phyloP scores from a whole-genome alignment of 345 rosid genomes.

The Eucalyptus cloeziana region DNA sequence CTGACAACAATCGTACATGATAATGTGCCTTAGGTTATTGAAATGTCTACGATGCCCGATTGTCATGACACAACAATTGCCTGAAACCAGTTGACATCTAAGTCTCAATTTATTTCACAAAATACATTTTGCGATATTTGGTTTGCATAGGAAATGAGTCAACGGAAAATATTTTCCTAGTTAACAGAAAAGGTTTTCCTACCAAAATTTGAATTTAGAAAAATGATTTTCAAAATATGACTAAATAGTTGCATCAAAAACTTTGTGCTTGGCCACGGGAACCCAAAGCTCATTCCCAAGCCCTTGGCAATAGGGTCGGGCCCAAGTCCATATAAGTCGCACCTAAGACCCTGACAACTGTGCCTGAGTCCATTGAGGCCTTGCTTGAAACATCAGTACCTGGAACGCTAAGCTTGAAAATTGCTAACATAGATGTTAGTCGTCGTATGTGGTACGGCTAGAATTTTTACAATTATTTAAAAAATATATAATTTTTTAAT shows the following conservation, averaged over 20 bases:
- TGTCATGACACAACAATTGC: not conserved
- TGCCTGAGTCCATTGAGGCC: not conserved
- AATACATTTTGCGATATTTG: too few relatives aligned
- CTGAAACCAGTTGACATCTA: not conserved
- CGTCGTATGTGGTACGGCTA: rapidly evolving
- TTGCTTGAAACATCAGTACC: not conserved
- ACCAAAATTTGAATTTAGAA: not conserved
- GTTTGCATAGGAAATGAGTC: not conserved
- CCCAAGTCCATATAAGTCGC: not conserved
- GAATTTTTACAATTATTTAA: too few relatives aligned
- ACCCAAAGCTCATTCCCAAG: not conserved
- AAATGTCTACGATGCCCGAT: not conserved
- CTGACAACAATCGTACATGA: not conserved
- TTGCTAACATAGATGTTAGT: not conserved
- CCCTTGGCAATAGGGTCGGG: rapidly evolving
- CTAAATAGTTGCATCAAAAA: too few relatives aligned
- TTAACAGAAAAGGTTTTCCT: rapidly evolving
- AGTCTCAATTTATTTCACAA: not conserved
- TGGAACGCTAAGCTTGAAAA: rapidly evolving
- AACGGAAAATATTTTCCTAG: rapidly evolving
- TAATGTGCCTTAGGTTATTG: not conserved
- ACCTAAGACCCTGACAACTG: rapidly evolving
- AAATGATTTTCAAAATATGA: too few relatives aligned
- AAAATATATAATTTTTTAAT: too few relatives aligned
- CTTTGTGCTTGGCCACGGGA: too few relatives aligned